Evolutionary conservation across 2,329 filamentous ascomycete species (phyloP).

Genomic region (Cladosporium sp.): DNA sequence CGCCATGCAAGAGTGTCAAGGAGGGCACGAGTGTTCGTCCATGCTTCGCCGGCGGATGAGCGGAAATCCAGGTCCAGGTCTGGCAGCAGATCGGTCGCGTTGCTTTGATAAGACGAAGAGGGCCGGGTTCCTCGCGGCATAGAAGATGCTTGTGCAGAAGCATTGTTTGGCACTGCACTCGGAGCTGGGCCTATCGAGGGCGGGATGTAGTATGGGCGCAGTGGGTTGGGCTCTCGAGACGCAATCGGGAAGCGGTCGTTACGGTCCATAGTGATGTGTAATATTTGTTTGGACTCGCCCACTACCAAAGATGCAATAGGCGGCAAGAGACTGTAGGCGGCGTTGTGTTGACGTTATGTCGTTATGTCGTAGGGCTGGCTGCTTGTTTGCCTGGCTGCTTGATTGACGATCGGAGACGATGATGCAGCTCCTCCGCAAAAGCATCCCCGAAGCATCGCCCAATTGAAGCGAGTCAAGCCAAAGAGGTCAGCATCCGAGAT

Average conservation of each 20-base stretch:
- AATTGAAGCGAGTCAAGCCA: neutral
- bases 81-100: conserved; percentile 79
- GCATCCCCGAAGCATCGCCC: neutral
- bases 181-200: conserved; percentile 49
- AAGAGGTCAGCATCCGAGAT: neutral
- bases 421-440: neutral
- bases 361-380: neutral
- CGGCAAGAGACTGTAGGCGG: neutral
- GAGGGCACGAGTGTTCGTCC: conserved; percentile 58
- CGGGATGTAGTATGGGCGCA: conserved; percentile 68
- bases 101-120: conserved; percentile 47
- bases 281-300: neutral
- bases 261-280: conserved; percentile 15
- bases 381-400: neutral
- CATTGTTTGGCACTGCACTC: conserved; percentile 50
- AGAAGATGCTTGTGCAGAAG: conserved; percentile 34
- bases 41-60: conserved; percentile 30
- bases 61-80: conserved; percentile 76
- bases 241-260: conserved; percentile 35
- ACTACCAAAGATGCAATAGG: no score
- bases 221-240: conserved; percentile 55
- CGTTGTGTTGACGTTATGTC: neutral
- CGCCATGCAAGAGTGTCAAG: conserved; percentile 86
- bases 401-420: neutral
- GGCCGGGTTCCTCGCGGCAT: conserved; percentile 41